Evolutionary conservation across 345 rosid genomes (phyloP), one percentile per base, ranked within the genome.

Genomic region (Odontarrhena argentea): DNA sequence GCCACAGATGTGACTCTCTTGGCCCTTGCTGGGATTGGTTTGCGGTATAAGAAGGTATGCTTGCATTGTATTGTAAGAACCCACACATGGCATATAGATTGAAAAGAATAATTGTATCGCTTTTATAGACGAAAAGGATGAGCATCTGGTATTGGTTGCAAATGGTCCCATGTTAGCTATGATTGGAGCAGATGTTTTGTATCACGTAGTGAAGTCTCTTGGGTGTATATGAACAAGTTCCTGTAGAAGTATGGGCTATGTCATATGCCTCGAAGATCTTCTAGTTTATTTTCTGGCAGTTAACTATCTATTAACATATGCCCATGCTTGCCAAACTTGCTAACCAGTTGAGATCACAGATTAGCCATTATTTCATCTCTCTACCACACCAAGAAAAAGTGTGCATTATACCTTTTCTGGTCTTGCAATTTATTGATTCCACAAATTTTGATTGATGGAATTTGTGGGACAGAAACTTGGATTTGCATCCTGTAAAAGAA

Each of bases 11-110:
- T 93, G 82, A 93, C 97, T 43, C 82, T 90, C 34, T 75, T 93
- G 83, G 96, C 97, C 32, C 80, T 90, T 79, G 87, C 96, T 52
- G 98, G 97, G 72, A 88, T 93, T 72, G 98, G 94, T 41, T 69
- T 93, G 68, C 90, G 60, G 42, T 78, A 78, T 28, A 77, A 78
- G 63, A 93, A 88, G 91, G 96, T 93, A 75, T 25, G 63, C 60
- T 76, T 41, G 30, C 47, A 68, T 62, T 2, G 49, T 63, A 55
- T 47, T 10, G 30, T 38, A 25, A 50, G 6, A 9, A 50, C 13
- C 22, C 35, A 42, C 18, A 5, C 15, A 34, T 14, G 50, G 24
- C 49, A 3, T 24, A 35, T 42, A 65, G 55, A 34, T 71, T 22
- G 30, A 24, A 48, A 64, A n/a, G 34, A 48, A 55, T 8, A 41